Base-by-base conservation (phyloP, 768 basidiomycete genomes). In the Phlebiopsis flavidoalba region DNA sequence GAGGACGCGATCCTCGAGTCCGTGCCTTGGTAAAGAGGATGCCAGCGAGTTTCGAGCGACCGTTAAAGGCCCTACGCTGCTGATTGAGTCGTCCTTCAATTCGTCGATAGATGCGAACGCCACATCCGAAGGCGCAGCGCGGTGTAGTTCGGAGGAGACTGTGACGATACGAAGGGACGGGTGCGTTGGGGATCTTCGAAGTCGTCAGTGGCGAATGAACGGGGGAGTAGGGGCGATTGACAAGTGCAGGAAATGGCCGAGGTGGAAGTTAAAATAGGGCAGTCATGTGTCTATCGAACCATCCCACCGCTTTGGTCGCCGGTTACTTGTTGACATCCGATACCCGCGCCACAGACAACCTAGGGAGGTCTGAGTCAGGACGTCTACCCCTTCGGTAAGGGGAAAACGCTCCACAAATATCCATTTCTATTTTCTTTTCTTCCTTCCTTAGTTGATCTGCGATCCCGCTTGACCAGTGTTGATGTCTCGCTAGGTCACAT, bases 41-140 rank as follows among this genome's bases (percentile, higher is more conserved):
- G 68, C 74, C 72, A 21, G 76, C 76, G 58, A 77, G 72, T 64
- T 78, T 76, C n/a, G 75, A 72, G 56, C 77, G 74, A 5, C 72
- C 75, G 64, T 76, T n/a, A n/a, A 75, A 19, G 76, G 71, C 57
- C 70, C 68, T 48, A 70, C 63, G 15, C 71, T 69, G 49, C 71
- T 68, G 54, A 74, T 60, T 33, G 70, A 63, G 22, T 63, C 63
- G 60, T 74, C 70, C 50, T 70, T 75, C 63, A 79, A 69, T 69
- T 79, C 78, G 43, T 73, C 75, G 43, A 72, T 54, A 8, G 71
- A 72, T 2, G 70, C 69, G 66, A 78, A 78, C 61, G 70, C 64
- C 5, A 64, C 64, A 35, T 69, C 64, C 3, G 70, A 66, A 1
- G 76, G 73, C 6, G 76, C 74, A 61, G 71, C 64, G 54, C 70